Percentiles rank a stretch among this genome's conserved stretches.
Evolutionary conservation across 768 basidiomycete species (phyloP).

Genomic region (Steccherinum ochraceum): DNA sequence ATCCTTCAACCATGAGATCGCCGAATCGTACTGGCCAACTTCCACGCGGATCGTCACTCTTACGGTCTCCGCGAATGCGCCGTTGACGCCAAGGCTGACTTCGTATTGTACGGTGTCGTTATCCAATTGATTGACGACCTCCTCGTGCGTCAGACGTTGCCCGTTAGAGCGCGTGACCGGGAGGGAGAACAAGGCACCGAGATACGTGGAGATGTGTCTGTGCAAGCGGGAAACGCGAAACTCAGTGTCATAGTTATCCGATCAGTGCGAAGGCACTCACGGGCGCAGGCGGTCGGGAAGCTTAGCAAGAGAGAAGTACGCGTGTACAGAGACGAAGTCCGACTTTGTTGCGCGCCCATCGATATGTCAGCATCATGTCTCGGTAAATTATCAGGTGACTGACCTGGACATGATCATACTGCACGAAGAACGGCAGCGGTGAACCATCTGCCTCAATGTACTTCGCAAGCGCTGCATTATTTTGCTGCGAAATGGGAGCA

Average conservation of each 20-base stretch:
- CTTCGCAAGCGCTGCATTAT: constrained; percentile 42
- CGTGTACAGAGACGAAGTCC: constrained; percentile 82
- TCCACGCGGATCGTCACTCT: constrained; percentile 84
- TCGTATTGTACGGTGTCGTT: constrained; percentile 89
- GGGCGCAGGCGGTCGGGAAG: constrained; percentile 74
- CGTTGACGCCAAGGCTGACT: constrained; percentile 50
- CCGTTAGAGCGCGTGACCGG: constrained; percentile 72
- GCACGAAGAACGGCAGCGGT: constrained; percentile 78
- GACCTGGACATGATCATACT: constrained; percentile 92
- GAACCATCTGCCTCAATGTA: constrained; percentile 66
- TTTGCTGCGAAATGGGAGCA: constrained; percentile 17
- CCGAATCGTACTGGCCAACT: constrained; percentile 67
- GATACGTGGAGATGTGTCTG: constrained; percentile 75
- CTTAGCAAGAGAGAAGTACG: constrained; percentile 68
- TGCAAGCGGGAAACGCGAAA: not conserved
- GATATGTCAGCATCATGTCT: constrained; percentile 1
- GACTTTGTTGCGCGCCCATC: too few relatives aligned
- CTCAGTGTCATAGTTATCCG: constrained; percentile 3
- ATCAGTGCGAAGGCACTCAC: constrained; percentile 32
- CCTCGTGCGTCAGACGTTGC: constrained; percentile 70
- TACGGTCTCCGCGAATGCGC: constrained; percentile 68
- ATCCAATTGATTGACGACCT: constrained; percentile 87
- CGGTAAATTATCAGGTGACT: too few relatives aligned
- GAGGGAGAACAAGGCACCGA: constrained; percentile 82
- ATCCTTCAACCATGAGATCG: constrained; percentile 82